These are phyloP conservation scores for Monosporascus ibericus DNA, from an alignment of 2,329 filamentous ascomycete species.

Conservation along the genomic window DNA sequence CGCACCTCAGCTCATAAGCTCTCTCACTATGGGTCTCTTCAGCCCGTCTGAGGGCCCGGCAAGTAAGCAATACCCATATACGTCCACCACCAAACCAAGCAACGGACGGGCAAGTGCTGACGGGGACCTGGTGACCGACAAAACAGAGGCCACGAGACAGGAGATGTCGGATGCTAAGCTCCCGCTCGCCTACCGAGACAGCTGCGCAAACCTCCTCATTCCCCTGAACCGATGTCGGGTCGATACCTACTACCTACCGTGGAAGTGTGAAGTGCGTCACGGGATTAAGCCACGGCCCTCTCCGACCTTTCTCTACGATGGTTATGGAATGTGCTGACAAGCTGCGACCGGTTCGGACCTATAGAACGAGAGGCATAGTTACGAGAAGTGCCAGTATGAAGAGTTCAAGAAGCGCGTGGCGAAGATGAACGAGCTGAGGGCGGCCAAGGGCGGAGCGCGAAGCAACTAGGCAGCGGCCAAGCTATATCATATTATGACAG, in stretches of 20 bases:
- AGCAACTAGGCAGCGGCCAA: slow-evolving; percentile 59
- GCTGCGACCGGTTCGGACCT: not conserved
- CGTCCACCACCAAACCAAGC: not conserved
- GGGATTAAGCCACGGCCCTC: not conserved
- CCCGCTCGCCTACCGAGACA: slow-evolving; percentile 87
- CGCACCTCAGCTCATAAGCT: not conserved
- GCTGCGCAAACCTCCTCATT: slow-evolving; percentile 89
- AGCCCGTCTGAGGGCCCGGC: slow-evolving; percentile 20
- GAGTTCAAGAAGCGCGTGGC: slow-evolving; percentile 98
- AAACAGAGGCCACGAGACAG: slow-evolving; percentile 70
- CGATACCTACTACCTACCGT: slow-evolving; percentile 89
- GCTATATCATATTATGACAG: no score
- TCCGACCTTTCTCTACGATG: no score
- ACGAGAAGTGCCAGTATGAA: slow-evolving; percentile 98
- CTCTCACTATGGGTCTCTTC: slow-evolving; percentile 17
- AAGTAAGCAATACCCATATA: slow-evolving; percentile 15
- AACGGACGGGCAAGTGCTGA: not conserved
- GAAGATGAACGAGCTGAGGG: slow-evolving; percentile 96
- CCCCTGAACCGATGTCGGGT: slow-evolving; percentile 91
- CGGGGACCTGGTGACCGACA: not conserved
- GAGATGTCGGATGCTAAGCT: slow-evolving; percentile 90
- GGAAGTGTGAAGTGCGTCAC: slow-evolving; percentile 86
- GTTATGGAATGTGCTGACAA: no score
- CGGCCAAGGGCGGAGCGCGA: slow-evolving; percentile 73
- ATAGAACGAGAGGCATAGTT: slow-evolving; percentile 91